These are phyloP conservation scores for Colletotrichum costaricense DNA, from an alignment of 2,329 filamentous ascomycete species.

Conservation along the genomic window DNA sequence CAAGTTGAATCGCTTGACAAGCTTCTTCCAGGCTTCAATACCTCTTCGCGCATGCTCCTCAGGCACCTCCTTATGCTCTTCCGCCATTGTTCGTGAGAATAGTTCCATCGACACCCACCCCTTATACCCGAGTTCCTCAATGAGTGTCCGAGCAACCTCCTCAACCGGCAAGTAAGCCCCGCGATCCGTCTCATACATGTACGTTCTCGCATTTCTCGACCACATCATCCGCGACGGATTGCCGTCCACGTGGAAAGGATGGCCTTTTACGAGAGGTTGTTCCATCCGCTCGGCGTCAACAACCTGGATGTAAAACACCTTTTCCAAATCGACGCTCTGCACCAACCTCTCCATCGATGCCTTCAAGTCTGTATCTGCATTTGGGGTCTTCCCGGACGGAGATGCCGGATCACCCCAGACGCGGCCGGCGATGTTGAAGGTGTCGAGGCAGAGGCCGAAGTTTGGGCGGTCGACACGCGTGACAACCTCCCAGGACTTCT, in stretches of 20 bases:
- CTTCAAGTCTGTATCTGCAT: slow-evolving; percentile 65
- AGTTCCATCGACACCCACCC: slow-evolving; percentile 64
- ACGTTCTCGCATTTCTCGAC: slow-evolving; percentile 71
- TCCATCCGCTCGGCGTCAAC: slow-evolving; percentile 76
- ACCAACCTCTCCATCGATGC: slow-evolving; percentile 66
- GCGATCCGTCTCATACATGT: slow-evolving; percentile 64
- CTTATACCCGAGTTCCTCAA: background rate
- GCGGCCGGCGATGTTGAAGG: slow-evolving; percentile 79
- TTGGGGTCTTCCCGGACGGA: slow-evolving; percentile 58
- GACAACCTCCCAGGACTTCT: slow-evolving; percentile 76
- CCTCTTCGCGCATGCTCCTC: slow-evolving; percentile 64
- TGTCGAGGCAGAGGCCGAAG: slow-evolving; percentile 83
- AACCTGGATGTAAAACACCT: slow-evolving; percentile 81
- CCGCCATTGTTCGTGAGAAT: slow-evolving; percentile 64
- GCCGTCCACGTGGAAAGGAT: slow-evolving; percentile 62
- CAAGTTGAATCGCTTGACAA: slow-evolving; percentile 17
- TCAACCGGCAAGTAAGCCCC: slow-evolving; percentile 70
- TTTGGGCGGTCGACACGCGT: slow-evolving; percentile 72
- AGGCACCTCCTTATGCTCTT: slow-evolving; percentile 56
- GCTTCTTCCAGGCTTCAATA: slow-evolving; percentile 59
- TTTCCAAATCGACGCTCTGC: slow-evolving; percentile 65
- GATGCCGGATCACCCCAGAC: slow-evolving; percentile 76
- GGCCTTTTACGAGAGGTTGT: slow-evolving; percentile 59
- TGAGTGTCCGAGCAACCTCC: slow-evolving; percentile 49
- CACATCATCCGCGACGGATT: slow-evolving; percentile 72